phyloP scores from a whole-genome alignment of 2,329 filamentous ascomycete genomes.

The Penicillium sp. region DNA sequence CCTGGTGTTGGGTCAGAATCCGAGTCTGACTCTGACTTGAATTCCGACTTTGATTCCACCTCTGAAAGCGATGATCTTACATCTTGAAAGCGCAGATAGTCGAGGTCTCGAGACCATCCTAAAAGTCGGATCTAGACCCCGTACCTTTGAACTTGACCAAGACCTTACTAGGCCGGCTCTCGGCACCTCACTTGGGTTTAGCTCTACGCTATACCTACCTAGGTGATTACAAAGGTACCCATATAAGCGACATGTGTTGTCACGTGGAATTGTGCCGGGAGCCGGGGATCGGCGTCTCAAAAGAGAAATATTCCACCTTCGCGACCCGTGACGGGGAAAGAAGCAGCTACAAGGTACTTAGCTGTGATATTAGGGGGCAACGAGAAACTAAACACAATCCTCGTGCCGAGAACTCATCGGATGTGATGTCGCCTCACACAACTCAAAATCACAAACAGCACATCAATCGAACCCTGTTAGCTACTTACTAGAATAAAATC shows the following conservation, averaged over 20 bases:
- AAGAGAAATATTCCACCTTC: not conserved
- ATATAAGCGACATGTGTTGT: not conserved
- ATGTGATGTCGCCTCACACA: not conserved
- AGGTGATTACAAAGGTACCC: too few relatives aligned
- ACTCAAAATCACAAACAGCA: not conserved
- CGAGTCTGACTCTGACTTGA: slow-evolving; percentile 1
- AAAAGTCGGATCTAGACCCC: not conserved
- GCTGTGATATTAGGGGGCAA: not conserved
- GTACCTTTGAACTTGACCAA: not conserved
- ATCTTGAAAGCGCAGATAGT: not conserved
- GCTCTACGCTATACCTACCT: not conserved
- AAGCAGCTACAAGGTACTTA: not conserved
- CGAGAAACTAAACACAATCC: not conserved
- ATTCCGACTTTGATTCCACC: not conserved
- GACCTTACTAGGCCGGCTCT: not conserved
- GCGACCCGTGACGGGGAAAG: too few relatives aligned
- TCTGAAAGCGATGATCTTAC: slow-evolving; percentile 2
- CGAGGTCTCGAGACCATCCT: not conserved
- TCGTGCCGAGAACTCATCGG: not conserved
- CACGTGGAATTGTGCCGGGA: not conserved
- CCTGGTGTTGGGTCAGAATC: slow-evolving; percentile 6
- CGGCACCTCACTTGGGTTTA: not conserved
- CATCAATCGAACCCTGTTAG: not conserved
- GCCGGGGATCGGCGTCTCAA: not conserved
- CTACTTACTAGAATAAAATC: not conserved